Evolutionary conservation across 2,329 filamentous ascomycete genomes (phyloP), one percentile per base, ranked within the genome.

Genomic region (Cucurbitaria berberidis): DNA sequence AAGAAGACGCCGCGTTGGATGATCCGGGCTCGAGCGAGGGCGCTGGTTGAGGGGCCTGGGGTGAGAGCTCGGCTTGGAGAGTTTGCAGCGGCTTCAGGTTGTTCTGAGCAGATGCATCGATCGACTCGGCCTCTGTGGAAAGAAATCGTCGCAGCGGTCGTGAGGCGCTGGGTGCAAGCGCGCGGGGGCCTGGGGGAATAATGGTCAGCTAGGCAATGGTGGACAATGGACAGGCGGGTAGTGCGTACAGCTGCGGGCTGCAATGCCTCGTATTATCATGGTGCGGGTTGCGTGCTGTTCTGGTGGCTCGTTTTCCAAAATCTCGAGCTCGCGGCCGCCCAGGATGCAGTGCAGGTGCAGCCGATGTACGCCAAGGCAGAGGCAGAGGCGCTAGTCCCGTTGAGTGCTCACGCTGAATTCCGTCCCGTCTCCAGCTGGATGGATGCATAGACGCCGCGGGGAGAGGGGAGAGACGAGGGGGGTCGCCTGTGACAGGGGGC

Each of bases 231-330:
- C 10, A 8, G 22, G 18, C 5, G 22, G n/a, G 45, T 5, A n/a
- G 13, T n/a, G 27, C 55, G 59, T 60, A 78, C 77, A 72, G 59
- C 74, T 72, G 64, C 76, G 76, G 59, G 75, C 67, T 46, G 70
- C 67, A 38, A 78, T 53, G 49, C 74, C 69, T 70, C 78, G 68
- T 68, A 79, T 58, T 60, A 79, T 79, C 78, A 80, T 80, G 48
- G 46, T 57, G 49, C 18, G 40, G 38, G 42, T 19, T 7, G 16
- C 41, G 48, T 48, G 52, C 40, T 40, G 45, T 36, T 50, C 42
- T 19, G 46, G 18, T 36, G 47, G 44, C n/a, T n/a, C 11, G 15
- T 34, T 3, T 36, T 34, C 47, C 45, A 46, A 56, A 56, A 16
- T 56, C 45, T 56, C 50, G 15, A 34, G 13, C 30, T 6, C 24